These are phyloP conservation scores for Pseudozyma hubeiensis DNA, from an alignment of 1,284 basidiomycete species.

Conservation along the genomic window DNA sequence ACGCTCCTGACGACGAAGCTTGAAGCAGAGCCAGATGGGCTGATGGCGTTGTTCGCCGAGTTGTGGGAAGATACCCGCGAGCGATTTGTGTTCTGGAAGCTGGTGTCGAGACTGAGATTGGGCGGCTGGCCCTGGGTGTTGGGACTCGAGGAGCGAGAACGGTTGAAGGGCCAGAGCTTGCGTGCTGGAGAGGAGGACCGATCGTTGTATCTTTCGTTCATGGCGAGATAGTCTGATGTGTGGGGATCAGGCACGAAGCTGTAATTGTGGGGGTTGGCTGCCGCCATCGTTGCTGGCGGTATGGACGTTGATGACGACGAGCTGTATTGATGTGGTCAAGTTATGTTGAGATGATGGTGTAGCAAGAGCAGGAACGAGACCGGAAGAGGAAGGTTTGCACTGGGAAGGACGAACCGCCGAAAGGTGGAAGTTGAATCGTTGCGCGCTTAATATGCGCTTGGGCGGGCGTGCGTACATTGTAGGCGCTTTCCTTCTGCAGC, in stretches of 20 bases:
- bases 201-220: constrained; percentile 20
- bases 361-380: neutral
- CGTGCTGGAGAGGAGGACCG: constrained; percentile 28
- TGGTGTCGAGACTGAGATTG: constrained; percentile 22
- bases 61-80: constrained; percentile 39
- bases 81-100: constrained; percentile 16
- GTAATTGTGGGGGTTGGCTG: constrained; percentile 17
- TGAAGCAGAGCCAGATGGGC: constrained; percentile 24
- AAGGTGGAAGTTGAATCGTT: constrained; percentile 36
- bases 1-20: constrained; percentile 61
- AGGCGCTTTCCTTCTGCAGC: no score
- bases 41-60: constrained; percentile 15
- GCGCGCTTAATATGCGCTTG: constrained; percentile 27
- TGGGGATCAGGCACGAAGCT: constrained; percentile 36
- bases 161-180: constrained; percentile 53
- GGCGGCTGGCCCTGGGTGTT: constrained; percentile 23
- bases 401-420: neutral
- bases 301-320: constrained; percentile 1
- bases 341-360: constrained; percentile 13
- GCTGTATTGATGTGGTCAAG: neutral
- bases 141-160: constrained; percentile 48
- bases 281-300: constrained; percentile 15
- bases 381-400: constrained; percentile 14
- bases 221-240: constrained; percentile 29
- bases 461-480: no score